Percentiles rank a stretch among this genome's conserved stretches.
phyloP scores from a whole-genome alignment of 1,139 yeast genomes.

The Debaryomycetaceae sp. region DNA sequence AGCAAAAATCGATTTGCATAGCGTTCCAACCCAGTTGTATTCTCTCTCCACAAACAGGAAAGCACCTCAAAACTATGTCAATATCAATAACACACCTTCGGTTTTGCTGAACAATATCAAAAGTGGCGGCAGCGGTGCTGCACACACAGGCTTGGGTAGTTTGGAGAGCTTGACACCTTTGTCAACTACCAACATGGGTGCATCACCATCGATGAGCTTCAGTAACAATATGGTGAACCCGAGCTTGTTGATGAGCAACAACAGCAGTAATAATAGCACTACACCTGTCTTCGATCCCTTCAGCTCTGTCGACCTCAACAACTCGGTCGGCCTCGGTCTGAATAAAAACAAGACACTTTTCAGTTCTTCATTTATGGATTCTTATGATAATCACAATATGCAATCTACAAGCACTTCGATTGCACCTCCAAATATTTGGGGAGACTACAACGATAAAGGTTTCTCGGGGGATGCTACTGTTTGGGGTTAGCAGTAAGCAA shows the following conservation, averaged over 20 bases:
- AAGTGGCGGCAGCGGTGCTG: background rate
- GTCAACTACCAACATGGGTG: background rate
- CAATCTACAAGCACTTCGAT: background rate
- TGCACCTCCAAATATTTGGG: slow-evolving; percentile 11
- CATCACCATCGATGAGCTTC: background rate
- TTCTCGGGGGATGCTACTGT: slow-evolving; percentile 14
- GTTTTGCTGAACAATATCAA: background rate
- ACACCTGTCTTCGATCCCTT: background rate
- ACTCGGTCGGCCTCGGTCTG: background rate
- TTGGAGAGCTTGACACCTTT: background rate
- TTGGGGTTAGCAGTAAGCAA: slow-evolving; percentile 12
- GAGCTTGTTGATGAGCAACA: background rate
- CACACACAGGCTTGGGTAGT: background rate
- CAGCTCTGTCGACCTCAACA: background rate
- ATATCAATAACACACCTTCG: background rate
- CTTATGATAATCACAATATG: background rate
- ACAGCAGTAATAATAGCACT: background rate
- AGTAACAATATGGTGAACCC: background rate
- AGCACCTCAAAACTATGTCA: background rate
- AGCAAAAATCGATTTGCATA: slow-evolving; percentile 22
- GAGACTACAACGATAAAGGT: slow-evolving; percentile 6
- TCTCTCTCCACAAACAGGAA: background rate
- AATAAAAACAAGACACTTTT: background rate
- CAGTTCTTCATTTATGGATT: background rate
- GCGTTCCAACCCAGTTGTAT: background rate